Base-by-base conservation (phyloP, 2,329 filamentous ascomycete species). In the Hirsutella minnesotensis region DNA sequence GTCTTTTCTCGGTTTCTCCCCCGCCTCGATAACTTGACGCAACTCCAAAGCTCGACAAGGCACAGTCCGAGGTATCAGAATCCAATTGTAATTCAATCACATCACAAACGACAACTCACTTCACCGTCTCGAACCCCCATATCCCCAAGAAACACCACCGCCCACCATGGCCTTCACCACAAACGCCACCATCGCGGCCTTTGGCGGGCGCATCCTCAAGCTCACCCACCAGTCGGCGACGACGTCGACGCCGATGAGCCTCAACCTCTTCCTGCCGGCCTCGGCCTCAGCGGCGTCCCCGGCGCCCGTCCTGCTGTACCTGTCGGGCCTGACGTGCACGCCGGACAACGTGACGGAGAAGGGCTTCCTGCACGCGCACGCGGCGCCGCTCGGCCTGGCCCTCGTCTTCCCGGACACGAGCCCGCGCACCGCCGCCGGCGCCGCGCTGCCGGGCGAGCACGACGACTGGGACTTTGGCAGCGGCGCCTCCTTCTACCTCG, bases 391-490 rank as follows among this genome's bases (percentile, higher is more conserved):
- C 60, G 86, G 86, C 56, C 85, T 98, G 60, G 92, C 92, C n/a
- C 68, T 98, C 44, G 76, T 95, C 42, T 96, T 88, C 67, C 92
- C 92, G 1, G 92, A 98, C 68, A 98, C 92, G 19, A 94, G 85
- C 44, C 92, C 92, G 44, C 79, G 90, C 44, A 90, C 89, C 2
- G 74, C 92, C 39, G 69, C 80, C 44, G 90, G 90, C 2, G 74
- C 92, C 39, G 69, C 80, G 53, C 81, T 94, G 47, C 68, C 81
- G 27, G 88, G 86, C 55, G 89, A 96, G 70, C 80, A 94, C 56
- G 90, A 94, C 50, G 63, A 73, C 39, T 98, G 81, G 64, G 92
- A 98, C 66, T 96, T 98, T 60, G 92, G 92, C 55, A 79, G 78
- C 48, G 90, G 85, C 5, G 92, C 92, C 1, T 86, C 87, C 43